phyloP scores from a whole-genome alignment of 495 filamentous ascomycete species.

The Penicillium pulvis region DNA sequence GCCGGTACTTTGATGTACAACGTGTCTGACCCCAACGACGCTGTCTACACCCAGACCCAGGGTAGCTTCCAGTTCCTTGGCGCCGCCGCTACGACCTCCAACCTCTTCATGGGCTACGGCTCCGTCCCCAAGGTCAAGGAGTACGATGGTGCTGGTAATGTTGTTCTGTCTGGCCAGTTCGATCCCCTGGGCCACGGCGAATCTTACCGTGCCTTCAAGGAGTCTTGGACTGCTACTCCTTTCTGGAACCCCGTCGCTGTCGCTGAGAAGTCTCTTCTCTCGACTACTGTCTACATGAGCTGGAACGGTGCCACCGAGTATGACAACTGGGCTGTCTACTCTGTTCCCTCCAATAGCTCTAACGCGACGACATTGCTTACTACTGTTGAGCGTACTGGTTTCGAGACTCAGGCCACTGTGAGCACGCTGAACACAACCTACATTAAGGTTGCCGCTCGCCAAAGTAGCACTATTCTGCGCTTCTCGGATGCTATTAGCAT shows the following conservation, averaged over 20 bases:
- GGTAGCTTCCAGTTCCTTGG: constrained; percentile 41
- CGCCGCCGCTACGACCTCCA: constrained; percentile 21
- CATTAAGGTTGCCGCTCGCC: constrained; percentile 34
- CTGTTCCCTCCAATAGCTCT: constrained; percentile 21
- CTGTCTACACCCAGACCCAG: constrained; percentile 36
- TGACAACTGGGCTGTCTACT: constrained; percentile 39
- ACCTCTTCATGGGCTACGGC: constrained; percentile 47
- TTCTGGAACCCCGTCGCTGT: constrained; percentile 18
- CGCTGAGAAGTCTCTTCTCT: constrained; percentile 2
- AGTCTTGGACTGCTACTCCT: constrained; percentile 20
- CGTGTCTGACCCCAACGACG: constrained; percentile 27
- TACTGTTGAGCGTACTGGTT: constrained; percentile 27
- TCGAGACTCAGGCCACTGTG: constrained; percentile 27
- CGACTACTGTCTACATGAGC: constrained; percentile 27
- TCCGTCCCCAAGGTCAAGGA: constrained; percentile 46
- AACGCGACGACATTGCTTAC: constrained; percentile 22
- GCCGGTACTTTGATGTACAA: constrained; percentile 11
- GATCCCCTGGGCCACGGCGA: constrained; percentile 9
- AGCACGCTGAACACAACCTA: constrained; percentile 16
- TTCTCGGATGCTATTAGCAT: constrained; percentile 17
- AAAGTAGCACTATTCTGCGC: constrained; percentile 27
- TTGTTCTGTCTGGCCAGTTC: constrained; percentile 18
- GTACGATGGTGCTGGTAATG: constrained; percentile 24
- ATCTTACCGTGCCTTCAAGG: constrained; percentile 25
- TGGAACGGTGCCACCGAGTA: constrained; percentile 42